These are phyloP conservation scores for Babesia gibsoni DNA, from an alignment of 169 alveolate genomes.

Conservation along the genomic window DNA sequence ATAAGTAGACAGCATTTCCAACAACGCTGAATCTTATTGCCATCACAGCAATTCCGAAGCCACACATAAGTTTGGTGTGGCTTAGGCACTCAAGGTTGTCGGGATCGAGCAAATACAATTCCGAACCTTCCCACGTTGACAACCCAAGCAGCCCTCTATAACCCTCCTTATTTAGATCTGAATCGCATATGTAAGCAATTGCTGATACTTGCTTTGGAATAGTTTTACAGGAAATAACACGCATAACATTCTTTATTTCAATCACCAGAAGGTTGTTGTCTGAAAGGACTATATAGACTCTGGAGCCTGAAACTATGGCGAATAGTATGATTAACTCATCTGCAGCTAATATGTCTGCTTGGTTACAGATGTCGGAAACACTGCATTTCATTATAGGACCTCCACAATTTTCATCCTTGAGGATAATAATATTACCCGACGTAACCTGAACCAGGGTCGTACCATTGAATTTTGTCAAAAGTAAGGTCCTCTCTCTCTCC, in stretches of 20 bases:
- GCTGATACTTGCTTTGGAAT: slow-evolving; percentile 20
- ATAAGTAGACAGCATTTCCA: slow-evolving; percentile 8
- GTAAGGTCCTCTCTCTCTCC: slow-evolving; percentile 6
- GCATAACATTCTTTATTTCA: neutral
- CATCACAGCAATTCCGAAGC: slow-evolving; percentile 14
- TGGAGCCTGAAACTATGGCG: slow-evolving; percentile 4
- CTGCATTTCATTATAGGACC: neutral
- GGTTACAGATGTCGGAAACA: no score
- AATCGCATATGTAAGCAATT: slow-evolving; percentile 27
- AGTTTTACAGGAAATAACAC: neutral
- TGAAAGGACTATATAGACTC: slow-evolving; percentile 31
- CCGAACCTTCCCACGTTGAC: slow-evolving; percentile 44
- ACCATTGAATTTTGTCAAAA: neutral
- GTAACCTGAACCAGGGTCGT: slow-evolving; percentile 41
- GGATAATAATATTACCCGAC: neutral
- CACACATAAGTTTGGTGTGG: neutral
- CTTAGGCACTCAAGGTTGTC: slow-evolving; percentile 8
- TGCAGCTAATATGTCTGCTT: neutral
- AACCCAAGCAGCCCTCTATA: slow-evolving; percentile 29
- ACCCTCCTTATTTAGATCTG: neutral
- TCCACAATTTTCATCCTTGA: neutral
- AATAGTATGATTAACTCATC: neutral
- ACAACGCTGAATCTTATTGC: slow-evolving; percentile 35
- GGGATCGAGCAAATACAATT: neutral
- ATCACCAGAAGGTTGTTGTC: slow-evolving; percentile 6